These are phyloP conservation scores for Dendrocalamus sinicus DNA, from an alignment of 176 grass and related monocot genomes.

Conservation along the genomic window DNA sequence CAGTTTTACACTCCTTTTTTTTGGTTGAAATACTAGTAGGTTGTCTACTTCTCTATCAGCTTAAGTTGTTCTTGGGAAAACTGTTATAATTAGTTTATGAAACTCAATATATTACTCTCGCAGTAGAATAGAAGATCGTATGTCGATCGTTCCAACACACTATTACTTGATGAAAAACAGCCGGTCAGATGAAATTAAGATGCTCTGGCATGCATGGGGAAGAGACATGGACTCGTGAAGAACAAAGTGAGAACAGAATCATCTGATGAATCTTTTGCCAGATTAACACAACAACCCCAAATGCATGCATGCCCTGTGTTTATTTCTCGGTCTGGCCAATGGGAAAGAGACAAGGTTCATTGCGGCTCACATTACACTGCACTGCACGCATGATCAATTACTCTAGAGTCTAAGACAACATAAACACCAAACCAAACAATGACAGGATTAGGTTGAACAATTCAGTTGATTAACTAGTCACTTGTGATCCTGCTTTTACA, in stretches of 20 bases:
- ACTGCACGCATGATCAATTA: not conserved
- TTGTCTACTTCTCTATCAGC: too few relatives aligned
- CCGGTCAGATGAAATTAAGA: too few relatives aligned
- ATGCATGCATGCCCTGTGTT: not conserved
- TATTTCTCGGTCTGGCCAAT: not conserved
- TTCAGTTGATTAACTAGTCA: not conserved
- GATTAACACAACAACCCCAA: not conserved
- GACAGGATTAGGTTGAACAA: slow-evolving; percentile 38
- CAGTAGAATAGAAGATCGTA: too few relatives aligned
- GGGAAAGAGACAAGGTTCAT: not conserved
- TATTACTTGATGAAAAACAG: too few relatives aligned
- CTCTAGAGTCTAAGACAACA: not conserved
- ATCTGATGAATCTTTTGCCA: not conserved
- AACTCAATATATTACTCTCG: too few relatives aligned
- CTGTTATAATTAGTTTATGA: too few relatives aligned
- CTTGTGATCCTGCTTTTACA: slow-evolving; percentile 14
- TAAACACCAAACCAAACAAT: slow-evolving; percentile 17
- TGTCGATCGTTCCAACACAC: too few relatives aligned
- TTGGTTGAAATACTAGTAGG: too few relatives aligned
- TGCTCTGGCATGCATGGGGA: not conserved
- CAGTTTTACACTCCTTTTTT: too few relatives aligned
- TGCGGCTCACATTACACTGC: not conserved
- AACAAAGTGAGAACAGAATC: not conserved
- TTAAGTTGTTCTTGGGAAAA: too few relatives aligned
- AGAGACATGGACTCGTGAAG: not conserved